Base-by-base conservation (phyloP, 768 basidiomycete species). In the Artomyces pyxidatus region DNA sequence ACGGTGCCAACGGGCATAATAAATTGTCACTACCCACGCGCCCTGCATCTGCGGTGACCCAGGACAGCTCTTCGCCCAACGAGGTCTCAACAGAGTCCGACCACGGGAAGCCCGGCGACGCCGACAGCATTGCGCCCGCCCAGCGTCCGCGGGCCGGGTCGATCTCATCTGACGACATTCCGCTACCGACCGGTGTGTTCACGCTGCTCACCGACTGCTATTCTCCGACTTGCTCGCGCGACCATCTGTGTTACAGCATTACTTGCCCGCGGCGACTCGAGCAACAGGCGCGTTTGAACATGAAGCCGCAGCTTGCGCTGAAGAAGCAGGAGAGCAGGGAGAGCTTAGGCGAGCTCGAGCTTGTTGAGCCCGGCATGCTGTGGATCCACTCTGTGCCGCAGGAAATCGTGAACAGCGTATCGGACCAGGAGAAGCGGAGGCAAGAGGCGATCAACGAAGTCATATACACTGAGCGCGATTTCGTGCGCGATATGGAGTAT, bases 381-480 rank as follows among this genome's bases (percentile, higher is more conserved):
- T 98, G 96, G 96, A 85, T 95, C 41, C 93, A 97, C 63, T 88
- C 92, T 0, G 96, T 99, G 2, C 90, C 96, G 5, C 83, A 88
- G 64, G 94, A 97, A 63, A 83, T 99, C 32, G 83, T 88, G 27
- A 89, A 94, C 59, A 88, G 85, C 60, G 92, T 97, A 21, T 86
- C 87, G 4, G 94, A 96, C 50, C 74, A 74, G 22, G 95, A 99
- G 73, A 96, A 94, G 77, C 93, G 79, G 65, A 78, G 95, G 1
- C 95, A 98, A 64, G 96, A 99, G 65, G 90, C 91, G 19, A 98
- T 99, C 71, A 97, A 98, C 62, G 96, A 99, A 70, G 90, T 96
- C 29, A 83, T 83, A 28, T 84, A 84, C 58, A 99, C 96, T 7
- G 96, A 98, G 63, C 79, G 94, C 23, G 96, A 98, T 69, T 98